Base-by-base conservation (phyloP, 2,329 filamentous ascomycete genomes). In the Xylariaceae sp. region DNA sequence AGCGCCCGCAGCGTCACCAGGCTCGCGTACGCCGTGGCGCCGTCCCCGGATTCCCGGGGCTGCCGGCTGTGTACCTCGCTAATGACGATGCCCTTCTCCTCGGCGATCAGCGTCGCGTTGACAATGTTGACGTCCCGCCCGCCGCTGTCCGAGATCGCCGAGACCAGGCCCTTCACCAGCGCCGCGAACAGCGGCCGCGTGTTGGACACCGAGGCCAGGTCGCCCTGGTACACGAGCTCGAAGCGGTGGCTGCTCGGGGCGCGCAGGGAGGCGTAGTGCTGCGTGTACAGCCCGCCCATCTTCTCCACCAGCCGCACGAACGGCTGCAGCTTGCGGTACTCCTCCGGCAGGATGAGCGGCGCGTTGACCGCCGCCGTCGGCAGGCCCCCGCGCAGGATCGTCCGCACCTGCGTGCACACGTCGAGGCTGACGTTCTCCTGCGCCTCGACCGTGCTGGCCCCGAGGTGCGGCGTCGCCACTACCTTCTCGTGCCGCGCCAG, bases 381-480 rank as follows among this genome's bases (percentile, higher is more conserved):
- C 1, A 90, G 71, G 1, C 84, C 83, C 3, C 87, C 87, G 0
- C 73, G 71, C 2, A 93, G 69, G 32, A 91, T 87, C 43, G 83
- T 76, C 0, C 86, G 72, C 11, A 90, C 85, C 64, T 93, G 87
- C 26, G 83, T 82, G 62, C 87, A 91, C 8, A 91, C 87, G 53
- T 91, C 87, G 48, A 90, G 77, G 1, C 83, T 87, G 3, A 90
- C 87, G 47, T 89, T 90, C 56, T 91, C 86, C 61, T 93, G 87
- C 0, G 87, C 87, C 70, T 93, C 87, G 26, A 85, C 75, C 0
- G 87, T 93, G 0, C 82, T 87, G 0, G 87, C 87, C 7, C 87
- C 87, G 0, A 93, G 71, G 60, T 93, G 87, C 1, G 87, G 87
- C 7, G 87, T 91, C 1, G 81, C 81, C 2, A 91, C 81, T 1